phyloP scores from a whole-genome alignment of 345 rosid species.

The Eucalyptus marginata region DNA sequence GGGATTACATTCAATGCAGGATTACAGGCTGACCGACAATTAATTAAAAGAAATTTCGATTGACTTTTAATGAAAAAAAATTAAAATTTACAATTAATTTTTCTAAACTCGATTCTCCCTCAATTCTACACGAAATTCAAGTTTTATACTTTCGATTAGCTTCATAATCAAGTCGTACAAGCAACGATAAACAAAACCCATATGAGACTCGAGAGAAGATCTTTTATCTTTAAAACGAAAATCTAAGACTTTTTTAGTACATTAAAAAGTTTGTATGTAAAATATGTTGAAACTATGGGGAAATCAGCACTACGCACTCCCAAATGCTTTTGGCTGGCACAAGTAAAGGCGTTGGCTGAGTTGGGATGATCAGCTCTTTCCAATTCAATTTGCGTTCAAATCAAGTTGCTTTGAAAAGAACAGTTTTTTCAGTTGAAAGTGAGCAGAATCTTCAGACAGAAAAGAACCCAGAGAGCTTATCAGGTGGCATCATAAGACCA shows the following conservation, averaged over 20 bases:
- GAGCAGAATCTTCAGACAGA: too few relatives aligned
- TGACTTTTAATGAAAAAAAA: not conserved
- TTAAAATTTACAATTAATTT: fast-evolving
- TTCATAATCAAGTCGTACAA: fast-evolving
- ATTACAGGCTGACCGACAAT: fast-evolving
- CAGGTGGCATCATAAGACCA: not conserved
- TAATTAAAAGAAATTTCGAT: not conserved
- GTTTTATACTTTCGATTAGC: too few relatives aligned
- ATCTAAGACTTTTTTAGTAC: not conserved
- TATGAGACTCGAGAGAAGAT: not conserved
- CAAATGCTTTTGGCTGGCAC: not conserved
- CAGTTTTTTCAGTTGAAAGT: not conserved
- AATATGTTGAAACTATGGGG: not conserved
- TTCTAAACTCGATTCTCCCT: too few relatives aligned
- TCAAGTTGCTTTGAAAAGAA: not conserved
- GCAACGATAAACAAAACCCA: not conserved
- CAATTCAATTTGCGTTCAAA: not conserved
- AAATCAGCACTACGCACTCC: not conserved
- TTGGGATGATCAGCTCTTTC: not conserved
- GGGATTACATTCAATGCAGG: not conserved
- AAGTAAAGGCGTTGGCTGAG: not conserved
- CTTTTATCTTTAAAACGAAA: not conserved
- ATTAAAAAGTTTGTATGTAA: not conserved
- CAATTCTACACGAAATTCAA: too few relatives aligned
- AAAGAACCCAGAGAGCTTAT: too few relatives aligned